Evolutionary conservation across 345 rosid species (phyloP), one percentile per base, ranked within the genome.

Genomic region (Corchorus capsularis): DNA sequence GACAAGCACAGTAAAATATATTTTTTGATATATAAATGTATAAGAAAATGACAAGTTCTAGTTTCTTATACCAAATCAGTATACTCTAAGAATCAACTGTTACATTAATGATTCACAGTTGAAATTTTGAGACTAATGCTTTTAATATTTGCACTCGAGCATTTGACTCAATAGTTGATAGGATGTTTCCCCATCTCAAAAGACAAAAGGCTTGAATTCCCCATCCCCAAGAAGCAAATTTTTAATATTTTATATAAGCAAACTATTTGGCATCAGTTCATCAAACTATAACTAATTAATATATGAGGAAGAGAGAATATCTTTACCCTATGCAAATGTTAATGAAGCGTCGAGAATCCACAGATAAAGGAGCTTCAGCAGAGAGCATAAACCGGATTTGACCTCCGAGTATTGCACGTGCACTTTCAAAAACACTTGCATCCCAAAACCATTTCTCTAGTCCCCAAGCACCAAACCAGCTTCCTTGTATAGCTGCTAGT

Each of bases 381-480:
- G 86, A 85, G 39, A 94, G 87, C 86, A 94, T 88, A 80, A 87
- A 85, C 37, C 95, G 85, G 64, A 94, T 82, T 20, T 71, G 73
- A 71, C 97, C 98, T 66, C 98, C 98, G 72, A 94, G 93, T 50
- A 86, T 84, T 66, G 94, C 86, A 0, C 89, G 89, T 54, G 93
- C 77, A 41, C 76, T 81, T 62, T 84, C 89, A 77, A 94, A 94
- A 37, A 93, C 88, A 63, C 90, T 39, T 53, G 74, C 65, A 67
- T 93, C 94, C 98, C 97, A 94, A 56, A 93, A 64, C 77, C 79
- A 76, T 78, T 78, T 86, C 89, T 94, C 98, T 75, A 88, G 74
- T 66, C 94, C 94, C 93, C 94, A 88, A 46, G 98, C 98, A 79
- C 98, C 98, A 85, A 92, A 83, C 93, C 92, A 91, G 83, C 91